These are phyloP conservation scores for Arthrobotrys entomopaga DNA, from an alignment of 2,329 filamentous ascomycete species.

Conservation along the genomic window DNA sequence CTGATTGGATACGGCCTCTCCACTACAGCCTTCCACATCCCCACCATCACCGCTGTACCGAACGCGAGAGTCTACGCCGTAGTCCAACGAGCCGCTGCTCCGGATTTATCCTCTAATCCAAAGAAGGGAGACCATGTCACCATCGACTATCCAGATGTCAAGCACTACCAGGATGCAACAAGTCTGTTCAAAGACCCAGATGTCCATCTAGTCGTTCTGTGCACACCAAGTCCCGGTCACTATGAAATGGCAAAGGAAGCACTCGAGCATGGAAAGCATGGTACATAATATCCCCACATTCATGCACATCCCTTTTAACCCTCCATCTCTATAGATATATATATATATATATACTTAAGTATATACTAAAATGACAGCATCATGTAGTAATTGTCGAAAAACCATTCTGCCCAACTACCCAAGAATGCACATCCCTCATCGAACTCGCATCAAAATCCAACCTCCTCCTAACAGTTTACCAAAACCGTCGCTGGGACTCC, in stretches of 20 bases:
- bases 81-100: slow-evolving; percentile 62
- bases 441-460: slow-evolving; percentile 58
- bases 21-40: slow-evolving; percentile 66
- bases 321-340: not conserved
- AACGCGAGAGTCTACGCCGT: slow-evolving; percentile 66
- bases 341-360: not conserved
- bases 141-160: slow-evolving; percentile 64
- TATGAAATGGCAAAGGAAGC: slow-evolving; percentile 60
- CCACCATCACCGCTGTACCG: slow-evolving; percentile 65
- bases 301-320: too few species aligned
- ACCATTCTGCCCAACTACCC: slow-evolving; percentile 61
- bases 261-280: slow-evolving; percentile 61
- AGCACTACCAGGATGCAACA: slow-evolving; percentile 60
- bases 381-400: slow-evolving; percentile 61
- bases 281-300: slow-evolving; percentile 59
- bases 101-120: slow-evolving; percentile 12
- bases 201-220: slow-evolving; percentile 62
- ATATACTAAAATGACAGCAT: slow-evolving; percentile 4
- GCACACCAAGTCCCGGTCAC: slow-evolving; percentile 60
- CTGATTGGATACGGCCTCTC: slow-evolving; percentile 67
- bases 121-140: slow-evolving; percentile 63
- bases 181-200: slow-evolving; percentile 61
- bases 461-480: slow-evolving; percentile 61
- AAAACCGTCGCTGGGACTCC: slow-evolving; percentile 62
- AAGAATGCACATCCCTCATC: slow-evolving; percentile 61